phyloP scores from a whole-genome alignment of 306 rosid species.

The Canavalia ensiformis region DNA sequence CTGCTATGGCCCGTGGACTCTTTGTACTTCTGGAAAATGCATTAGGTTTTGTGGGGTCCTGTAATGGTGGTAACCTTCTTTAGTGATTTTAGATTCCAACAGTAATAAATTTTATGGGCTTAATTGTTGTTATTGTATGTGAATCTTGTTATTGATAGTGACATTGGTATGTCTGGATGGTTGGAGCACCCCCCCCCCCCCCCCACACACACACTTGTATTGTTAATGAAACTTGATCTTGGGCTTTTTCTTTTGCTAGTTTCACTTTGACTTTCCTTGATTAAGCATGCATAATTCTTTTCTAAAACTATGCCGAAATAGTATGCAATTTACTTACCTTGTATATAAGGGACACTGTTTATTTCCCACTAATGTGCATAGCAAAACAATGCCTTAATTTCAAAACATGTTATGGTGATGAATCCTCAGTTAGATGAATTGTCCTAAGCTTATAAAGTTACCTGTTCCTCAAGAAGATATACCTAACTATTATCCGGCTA shows the following conservation, averaged over 20 bases:
- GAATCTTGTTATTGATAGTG: not conserved
- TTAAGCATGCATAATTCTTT: not conserved
- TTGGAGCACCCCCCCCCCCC: not conserved
- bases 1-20: not conserved
- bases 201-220: not conserved
- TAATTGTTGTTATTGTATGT: not conserved
- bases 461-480: conserved; percentile 19
- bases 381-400: not conserved
- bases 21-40: conserved; percentile 1
- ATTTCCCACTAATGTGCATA: not conserved
- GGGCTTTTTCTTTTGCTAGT: conserved; percentile 14
- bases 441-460: not conserved
- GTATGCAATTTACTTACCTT: conserved; percentile 19
- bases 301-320: conserved; percentile 15
- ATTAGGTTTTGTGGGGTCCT: not conserved
- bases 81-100: not conserved
- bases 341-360: not conserved
- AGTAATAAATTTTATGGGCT: not conserved
- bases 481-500: not conserved
- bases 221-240: conserved; percentile 8
- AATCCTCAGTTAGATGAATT: not conserved
- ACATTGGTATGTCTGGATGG: not conserved
- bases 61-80: conserved; percentile 31
- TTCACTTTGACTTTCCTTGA: not conserved
- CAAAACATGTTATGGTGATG: not conserved